Evolutionary conservation across 2,329 filamentous ascomycete genomes (phyloP).

Genomic region (Emmonsiellopsis sp.): DNA sequence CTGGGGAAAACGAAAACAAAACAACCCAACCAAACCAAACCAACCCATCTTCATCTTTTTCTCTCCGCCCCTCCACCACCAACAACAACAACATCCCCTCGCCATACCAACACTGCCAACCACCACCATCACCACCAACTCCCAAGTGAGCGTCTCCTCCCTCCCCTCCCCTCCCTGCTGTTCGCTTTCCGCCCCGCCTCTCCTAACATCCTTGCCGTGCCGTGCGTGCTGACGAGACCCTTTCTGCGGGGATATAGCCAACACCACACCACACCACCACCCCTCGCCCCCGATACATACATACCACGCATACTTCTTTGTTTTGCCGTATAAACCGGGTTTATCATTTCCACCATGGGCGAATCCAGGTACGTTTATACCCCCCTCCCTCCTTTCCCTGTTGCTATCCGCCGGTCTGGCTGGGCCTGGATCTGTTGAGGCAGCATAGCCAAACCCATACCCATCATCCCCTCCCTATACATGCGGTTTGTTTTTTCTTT

Average conservation of each 20-base stretch:
- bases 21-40: not conserved
- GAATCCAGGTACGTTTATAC: slow-evolving; percentile 49
- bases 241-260: no score
- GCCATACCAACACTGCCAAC: not conserved
- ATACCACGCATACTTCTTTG: not conserved
- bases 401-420: no score
- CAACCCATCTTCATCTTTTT: not conserved
- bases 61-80: not conserved
- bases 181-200: not conserved
- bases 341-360: slow-evolving; percentile 45
- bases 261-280: not conserved
- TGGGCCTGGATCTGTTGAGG: no score
- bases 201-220: not conserved
- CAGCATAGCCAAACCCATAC: no score
- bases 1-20: slow-evolving; percentile 1
- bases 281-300: not conserved
- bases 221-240: no score
- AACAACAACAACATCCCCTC: not conserved
- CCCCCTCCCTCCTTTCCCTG: not conserved
- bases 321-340: slow-evolving; percentile 1
- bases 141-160: not conserved
- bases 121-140: not conserved
- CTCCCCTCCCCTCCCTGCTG: not conserved
- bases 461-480: no score
- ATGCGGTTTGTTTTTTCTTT: no score